phyloP scores from a whole-genome alignment of 768 basidiomycete genomes.

The Lactarius evosmus region DNA sequence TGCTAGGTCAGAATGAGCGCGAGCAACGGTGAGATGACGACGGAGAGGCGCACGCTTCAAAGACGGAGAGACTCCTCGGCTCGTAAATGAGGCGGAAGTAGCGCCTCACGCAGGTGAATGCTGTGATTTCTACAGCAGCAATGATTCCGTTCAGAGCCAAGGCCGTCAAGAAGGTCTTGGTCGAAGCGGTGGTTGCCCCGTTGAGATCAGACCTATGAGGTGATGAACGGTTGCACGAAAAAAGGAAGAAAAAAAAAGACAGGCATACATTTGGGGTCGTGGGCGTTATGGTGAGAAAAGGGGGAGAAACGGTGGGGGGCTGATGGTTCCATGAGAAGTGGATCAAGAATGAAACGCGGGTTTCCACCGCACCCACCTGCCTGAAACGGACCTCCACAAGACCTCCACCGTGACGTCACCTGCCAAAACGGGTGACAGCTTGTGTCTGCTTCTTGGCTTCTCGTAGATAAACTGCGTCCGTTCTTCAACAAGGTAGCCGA shows the following conservation, averaged over 20 bases:
- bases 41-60: conserved; percentile 40
- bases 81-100: conserved; percentile 89
- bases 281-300: neutral
- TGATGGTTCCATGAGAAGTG: neutral
- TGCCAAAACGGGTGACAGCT: neutral
- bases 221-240: neutral
- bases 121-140: conserved; percentile 63
- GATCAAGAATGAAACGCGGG: neutral
- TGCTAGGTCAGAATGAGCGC: conserved; percentile 38
- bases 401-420: neutral
- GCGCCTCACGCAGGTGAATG: conserved; percentile 80
- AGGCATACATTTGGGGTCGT: conserved; percentile 13
- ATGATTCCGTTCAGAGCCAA: conserved; percentile 78
- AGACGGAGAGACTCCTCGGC: conserved; percentile 68
- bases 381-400: neutral
- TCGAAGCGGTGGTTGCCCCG: conserved; percentile 59
- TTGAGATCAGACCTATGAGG: conserved; percentile 39
- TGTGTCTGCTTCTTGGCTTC: neutral
- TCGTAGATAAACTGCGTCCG: neutral
- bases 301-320: neutral
- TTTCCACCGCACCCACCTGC: neutral
- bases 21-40: neutral
- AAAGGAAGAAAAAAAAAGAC: neutral
- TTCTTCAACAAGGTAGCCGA: neutral
- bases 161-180: conserved; percentile 77